Evolutionary conservation across 2,329 filamentous ascomycete species (phyloP).

Genomic region (Pseudogymnoascus sp.): DNA sequence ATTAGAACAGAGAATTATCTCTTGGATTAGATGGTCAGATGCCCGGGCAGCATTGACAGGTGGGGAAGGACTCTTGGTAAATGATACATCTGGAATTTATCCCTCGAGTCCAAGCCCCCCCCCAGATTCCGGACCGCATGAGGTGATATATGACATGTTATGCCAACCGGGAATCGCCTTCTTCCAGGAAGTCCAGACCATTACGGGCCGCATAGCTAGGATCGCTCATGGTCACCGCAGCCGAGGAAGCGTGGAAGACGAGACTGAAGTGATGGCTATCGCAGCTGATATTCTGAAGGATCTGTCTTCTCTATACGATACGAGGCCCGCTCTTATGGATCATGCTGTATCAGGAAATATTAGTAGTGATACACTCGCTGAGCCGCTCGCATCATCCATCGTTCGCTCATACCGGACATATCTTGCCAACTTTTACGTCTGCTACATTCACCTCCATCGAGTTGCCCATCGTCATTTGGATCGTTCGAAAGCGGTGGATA

Average conservation of each 20-base stretch:
- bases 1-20: conserved; percentile 4
- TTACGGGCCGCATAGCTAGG: conserved; percentile 47
- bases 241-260: conserved; percentile 48
- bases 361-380: conserved; percentile 40
- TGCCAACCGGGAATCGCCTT: conserved; percentile 48
- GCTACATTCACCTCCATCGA: conserved; percentile 47
- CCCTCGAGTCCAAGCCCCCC: background rate
- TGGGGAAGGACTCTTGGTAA: conserved; percentile 2
- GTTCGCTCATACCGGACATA: conserved; percentile 47
- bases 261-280: conserved; percentile 49
- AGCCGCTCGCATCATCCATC: conserved; percentile 41
- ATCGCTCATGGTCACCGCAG: conserved; percentile 49
- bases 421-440: conserved; percentile 48
- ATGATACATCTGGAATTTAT: conserved; percentile 4
- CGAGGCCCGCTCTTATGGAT: conserved; percentile 47
- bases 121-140: conserved; percentile 26
- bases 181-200: conserved; percentile 50
- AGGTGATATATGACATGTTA: conserved; percentile 45
- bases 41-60: background rate
- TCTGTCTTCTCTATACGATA: conserved; percentile 41
- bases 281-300: conserved; percentile 43
- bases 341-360: conserved; percentile 46
- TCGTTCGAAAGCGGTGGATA: conserved; percentile 40
- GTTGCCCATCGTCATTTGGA: conserved; percentile 48
- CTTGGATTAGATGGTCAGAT: conserved; percentile 4